Percentiles rank a stretch among this genome's conserved stretches.
phyloP scores from a whole-genome alignment of 768 basidiomycete genomes.

The Calocera cornea region DNA sequence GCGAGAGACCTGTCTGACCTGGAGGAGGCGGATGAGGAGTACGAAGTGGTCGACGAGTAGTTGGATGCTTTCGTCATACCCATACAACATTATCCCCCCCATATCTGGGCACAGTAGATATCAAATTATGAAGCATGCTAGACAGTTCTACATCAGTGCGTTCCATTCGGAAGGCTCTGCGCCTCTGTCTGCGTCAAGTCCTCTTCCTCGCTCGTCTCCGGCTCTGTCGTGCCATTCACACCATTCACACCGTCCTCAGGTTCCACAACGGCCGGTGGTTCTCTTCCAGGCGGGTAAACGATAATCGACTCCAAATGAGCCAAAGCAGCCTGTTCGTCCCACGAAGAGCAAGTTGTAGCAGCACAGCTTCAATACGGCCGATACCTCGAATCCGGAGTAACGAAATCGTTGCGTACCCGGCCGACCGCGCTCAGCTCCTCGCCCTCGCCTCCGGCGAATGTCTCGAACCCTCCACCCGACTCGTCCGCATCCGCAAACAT shows the following conservation, averaged over 20 bases:
- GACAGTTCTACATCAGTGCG: not conserved
- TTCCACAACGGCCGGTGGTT: not conserved
- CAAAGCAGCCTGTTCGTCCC: constrained; percentile 51
- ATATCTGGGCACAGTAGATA: not conserved
- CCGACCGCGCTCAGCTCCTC: constrained; percentile 77
- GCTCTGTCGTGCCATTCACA: not conserved
- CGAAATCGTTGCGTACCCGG: constrained; percentile 85
- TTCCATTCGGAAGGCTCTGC: not conserved
- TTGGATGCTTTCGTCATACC: not conserved
- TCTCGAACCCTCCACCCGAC: constrained; percentile 25
- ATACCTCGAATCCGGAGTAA: constrained; percentile 54
- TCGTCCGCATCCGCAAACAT: constrained; percentile 41
- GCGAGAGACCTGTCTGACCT: not conserved
- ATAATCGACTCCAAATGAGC: constrained; percentile 75
- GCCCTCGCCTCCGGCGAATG: constrained; percentile 46
- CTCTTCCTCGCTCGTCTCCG: not conserved
- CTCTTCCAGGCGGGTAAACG: constrained; percentile 32
- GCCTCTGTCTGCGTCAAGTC: not conserved
- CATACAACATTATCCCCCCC: not conserved
- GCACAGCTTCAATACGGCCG: constrained; percentile 60
- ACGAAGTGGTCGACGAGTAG: not conserved
- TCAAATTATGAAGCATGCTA: not conserved
- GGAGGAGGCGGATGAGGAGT: not conserved
- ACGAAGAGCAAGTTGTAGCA: not conserved
- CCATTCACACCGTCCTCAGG: not conserved